A percentile compares a stretch with the other conserved stretches of the same genome.
Evolutionary conservation across 1,284 basidiomycete species (phyloP).

Genomic region (Cutaneotrichosporon curvatum): DNA sequence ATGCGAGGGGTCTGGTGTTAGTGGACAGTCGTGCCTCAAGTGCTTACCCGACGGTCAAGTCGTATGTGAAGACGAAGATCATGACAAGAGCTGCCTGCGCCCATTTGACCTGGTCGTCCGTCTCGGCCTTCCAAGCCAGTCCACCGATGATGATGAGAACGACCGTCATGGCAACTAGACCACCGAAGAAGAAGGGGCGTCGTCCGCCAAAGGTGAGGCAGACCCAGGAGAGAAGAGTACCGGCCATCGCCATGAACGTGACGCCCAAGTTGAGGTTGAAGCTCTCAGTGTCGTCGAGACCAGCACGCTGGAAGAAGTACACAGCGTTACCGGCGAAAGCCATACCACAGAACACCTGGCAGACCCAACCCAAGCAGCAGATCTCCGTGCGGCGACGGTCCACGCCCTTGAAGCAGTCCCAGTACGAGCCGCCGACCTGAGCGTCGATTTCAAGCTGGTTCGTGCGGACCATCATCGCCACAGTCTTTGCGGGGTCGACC

Average conservation of each 20-base stretch:
- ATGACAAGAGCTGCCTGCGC: slow-evolving; percentile 19
- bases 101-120: slow-evolving; percentile 7
- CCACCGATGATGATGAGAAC: slow-evolving; percentile 48
- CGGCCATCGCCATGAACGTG: slow-evolving; percentile 42
- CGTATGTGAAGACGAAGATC: slow-evolving; percentile 21
- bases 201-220: slow-evolving; percentile 38
- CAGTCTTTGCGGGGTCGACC: slow-evolving; percentile 24
- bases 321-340: slow-evolving; percentile 16
- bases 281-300: slow-evolving; percentile 4
- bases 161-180: slow-evolving; percentile 42
- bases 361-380: slow-evolving; percentile 10
- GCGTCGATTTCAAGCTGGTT: slow-evolving; percentile 26
- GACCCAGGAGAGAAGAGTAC: slow-evolving; percentile 45
- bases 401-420: slow-evolving; percentile 28
- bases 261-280: slow-evolving; percentile 36
- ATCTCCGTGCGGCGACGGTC: slow-evolving; percentile 20
- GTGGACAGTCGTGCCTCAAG: no score
- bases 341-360: slow-evolving; percentile 23
- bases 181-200: slow-evolving; percentile 47
- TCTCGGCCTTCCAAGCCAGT: slow-evolving; percentile 11
- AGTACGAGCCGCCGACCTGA: slow-evolving; percentile 17
- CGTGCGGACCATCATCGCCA: slow-evolving; percentile 32
- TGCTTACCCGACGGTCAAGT: slow-evolving; percentile 23
- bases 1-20: neutral
- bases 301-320: slow-evolving; percentile 25